A percentile compares a stretch with the other conserved stretches of the same genome.
Evolutionary conservation across 441 rosid species (phyloP).

Genomic region (Gossypium schwendimanii): DNA sequence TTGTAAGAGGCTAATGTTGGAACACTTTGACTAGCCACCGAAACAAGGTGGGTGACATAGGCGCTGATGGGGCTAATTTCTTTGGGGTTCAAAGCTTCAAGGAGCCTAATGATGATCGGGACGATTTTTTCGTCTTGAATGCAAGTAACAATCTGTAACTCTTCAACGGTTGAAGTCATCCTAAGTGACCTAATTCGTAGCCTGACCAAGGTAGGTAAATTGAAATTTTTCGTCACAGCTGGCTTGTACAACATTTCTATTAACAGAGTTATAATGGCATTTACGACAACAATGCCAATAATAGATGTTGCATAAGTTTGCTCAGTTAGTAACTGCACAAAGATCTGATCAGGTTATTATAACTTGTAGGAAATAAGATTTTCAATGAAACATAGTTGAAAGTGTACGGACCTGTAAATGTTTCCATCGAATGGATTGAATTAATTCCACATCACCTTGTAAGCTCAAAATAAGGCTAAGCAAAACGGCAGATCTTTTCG

Average conservation of each 20-base stretch:
- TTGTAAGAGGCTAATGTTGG: constrained; percentile 1
- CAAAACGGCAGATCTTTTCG: neutral
- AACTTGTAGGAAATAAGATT: too few species aligned
- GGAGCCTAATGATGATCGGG: neutral
- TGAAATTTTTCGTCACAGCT: neutral
- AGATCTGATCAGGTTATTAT: too few species aligned
- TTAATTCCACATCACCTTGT: neutral
- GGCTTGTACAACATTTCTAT: neutral
- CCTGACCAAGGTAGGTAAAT: neutral
- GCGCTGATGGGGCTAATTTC: neutral
- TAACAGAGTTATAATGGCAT: neutral
- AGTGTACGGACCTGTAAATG: neutral
- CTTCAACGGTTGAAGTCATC: neutral
- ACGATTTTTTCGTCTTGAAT: neutral
- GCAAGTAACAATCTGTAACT: neutral
- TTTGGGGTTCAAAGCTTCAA: neutral
- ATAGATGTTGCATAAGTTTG: neutral
- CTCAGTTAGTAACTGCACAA: neutral
- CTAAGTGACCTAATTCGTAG: neutral
- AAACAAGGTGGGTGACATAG: neutral
- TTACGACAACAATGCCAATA: neutral
- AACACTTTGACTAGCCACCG: neutral
- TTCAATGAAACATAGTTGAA: too few species aligned
- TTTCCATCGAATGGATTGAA: neutral
- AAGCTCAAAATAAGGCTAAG: constrained; percentile 8